Conservation (phyloP, 805 yeast genomes). For the Metschnikowia chrysomelidarum region DNA sequence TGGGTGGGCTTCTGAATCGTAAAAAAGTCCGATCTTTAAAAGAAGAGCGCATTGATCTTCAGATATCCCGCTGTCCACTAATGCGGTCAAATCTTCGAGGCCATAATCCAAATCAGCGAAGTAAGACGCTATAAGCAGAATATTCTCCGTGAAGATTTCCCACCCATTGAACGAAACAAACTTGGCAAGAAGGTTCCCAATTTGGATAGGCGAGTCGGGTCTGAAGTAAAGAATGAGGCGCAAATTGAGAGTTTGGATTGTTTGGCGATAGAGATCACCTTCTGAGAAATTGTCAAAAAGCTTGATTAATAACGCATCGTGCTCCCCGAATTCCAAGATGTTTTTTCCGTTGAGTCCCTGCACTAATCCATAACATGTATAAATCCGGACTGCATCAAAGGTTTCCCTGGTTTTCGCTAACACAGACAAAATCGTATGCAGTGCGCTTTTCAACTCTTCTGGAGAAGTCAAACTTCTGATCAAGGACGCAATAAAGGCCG, state of each 20-base stretch:
- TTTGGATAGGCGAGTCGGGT: slow-evolving; percentile 22
- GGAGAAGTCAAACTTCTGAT: slow-evolving; percentile 27
- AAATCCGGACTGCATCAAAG: slow-evolving; percentile 72
- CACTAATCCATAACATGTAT: slow-evolving; percentile 54
- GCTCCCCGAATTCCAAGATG: slow-evolving; percentile 27
- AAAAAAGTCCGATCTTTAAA: slow-evolving; percentile 2
- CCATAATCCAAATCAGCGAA: slow-evolving; percentile 3
- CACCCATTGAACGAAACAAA: slow-evolving; percentile 42
- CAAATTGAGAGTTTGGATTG: slow-evolving; percentile 52
- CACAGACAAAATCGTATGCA: slow-evolving; percentile 36
- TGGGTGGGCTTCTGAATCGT: not conserved
- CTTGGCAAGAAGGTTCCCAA: slow-evolving; percentile 30
- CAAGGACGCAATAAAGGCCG: slow-evolving; percentile 43
- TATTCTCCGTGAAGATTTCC: slow-evolving; percentile 17
- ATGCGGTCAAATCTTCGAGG: slow-evolving; percentile 1
- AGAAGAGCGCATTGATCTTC: slow-evolving; percentile 8
- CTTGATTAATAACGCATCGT: slow-evolving; percentile 24
- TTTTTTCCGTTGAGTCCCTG: slow-evolving; percentile 43
- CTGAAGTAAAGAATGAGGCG: slow-evolving; percentile 40
- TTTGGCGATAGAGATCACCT: slow-evolving; percentile 50
- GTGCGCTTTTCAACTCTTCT: slow-evolving; percentile 25
- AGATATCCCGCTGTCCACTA: slow-evolving; percentile 2
- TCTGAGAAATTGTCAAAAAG: slow-evolving; percentile 42
- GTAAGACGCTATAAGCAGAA: slow-evolving; percentile 22
- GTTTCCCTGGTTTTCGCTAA: slow-evolving; percentile 48